A percentile compares a stretch with the other conserved stretches of the same genome.
Evolutionary conservation across 768 basidiomycete genomes (phyloP).

Genomic region (Xerocomus spinulosus): DNA sequence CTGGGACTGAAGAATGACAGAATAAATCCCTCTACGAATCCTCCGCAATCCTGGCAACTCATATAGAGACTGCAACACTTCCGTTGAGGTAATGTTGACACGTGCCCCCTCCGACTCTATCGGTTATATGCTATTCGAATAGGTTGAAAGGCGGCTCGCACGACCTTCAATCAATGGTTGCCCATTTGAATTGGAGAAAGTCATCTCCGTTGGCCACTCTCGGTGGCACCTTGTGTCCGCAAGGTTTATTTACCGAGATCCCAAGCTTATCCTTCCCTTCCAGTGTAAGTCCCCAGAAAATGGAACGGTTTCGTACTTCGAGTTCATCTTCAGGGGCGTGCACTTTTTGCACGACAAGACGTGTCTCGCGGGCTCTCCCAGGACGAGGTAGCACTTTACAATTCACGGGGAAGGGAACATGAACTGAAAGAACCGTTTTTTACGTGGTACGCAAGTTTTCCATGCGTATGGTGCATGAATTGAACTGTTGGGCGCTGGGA

Average conservation of each 20-base stretch:
- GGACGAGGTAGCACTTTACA: constrained; percentile 33
- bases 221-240: constrained; percentile 48
- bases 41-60: constrained; percentile 55
- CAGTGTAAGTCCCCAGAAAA: constrained; percentile 13
- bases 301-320: background rate
- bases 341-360: constrained; percentile 42
- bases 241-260: constrained; percentile 20
- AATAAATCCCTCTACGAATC: constrained; percentile 40
- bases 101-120: background rate
- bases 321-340: constrained; percentile 12
- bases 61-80: constrained; percentile 55
- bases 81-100: constrained; percentile 48
- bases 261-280: constrained; percentile 40
- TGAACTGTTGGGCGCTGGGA: constrained; percentile 7
- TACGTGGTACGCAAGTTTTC: constrained; percentile 33
- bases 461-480: background rate
- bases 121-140: background rate
- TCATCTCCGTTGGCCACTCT: constrained; percentile 53
- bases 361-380: constrained; percentile 58
- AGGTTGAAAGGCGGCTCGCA: constrained; percentile 35
- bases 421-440: constrained; percentile 30
- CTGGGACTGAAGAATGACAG: constrained; percentile 21
- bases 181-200: constrained; percentile 50
- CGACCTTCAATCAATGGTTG: constrained; percentile 42
- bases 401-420: constrained; percentile 35